phyloP scores from a whole-genome alignment of 768 basidiomycete genomes.

The Cystobasidium onofrii region DNA sequence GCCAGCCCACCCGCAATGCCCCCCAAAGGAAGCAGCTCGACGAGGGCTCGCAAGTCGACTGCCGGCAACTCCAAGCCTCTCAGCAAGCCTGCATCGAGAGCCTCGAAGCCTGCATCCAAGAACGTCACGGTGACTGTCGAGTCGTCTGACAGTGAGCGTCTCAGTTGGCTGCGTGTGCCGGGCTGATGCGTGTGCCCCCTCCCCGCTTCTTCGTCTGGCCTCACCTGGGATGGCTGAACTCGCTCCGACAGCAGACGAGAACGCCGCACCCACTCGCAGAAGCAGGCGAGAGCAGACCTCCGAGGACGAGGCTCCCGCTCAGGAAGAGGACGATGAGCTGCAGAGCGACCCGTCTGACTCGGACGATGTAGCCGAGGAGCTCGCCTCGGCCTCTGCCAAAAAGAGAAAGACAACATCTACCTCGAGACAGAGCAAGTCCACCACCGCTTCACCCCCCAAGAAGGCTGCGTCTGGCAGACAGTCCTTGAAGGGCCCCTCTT shows the following conservation, averaged over 20 bases:
- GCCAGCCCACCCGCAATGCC: background rate
- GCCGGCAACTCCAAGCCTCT: background rate
- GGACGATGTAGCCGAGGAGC: background rate
- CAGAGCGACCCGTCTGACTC: background rate
- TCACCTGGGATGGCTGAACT: too few relatives aligned
- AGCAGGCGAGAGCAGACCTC: background rate
- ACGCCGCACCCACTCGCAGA: background rate
- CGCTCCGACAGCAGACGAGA: conserved; percentile 1
- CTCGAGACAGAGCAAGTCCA: background rate
- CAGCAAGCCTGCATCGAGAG: background rate
- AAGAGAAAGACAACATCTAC: background rate
- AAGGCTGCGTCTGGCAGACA: background rate
- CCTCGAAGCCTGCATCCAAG: background rate
- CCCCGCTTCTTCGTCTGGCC: too few relatives aligned
- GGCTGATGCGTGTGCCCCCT: background rate
- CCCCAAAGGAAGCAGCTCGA: background rate
- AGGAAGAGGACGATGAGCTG: background rate
- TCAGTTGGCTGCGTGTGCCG: background rate
- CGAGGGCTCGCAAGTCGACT: background rate
- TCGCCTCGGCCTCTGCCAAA: background rate
- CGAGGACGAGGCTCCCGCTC: background rate
- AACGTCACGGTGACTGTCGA: background rate
- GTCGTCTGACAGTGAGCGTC: background rate
- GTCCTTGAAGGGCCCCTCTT: background rate
- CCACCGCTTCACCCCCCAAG: background rate